Evolutionary conservation across 1,284 basidiomycete genomes (phyloP), one percentile per base, ranked within the genome.

Genomic region (Marasmius sp.): DNA sequence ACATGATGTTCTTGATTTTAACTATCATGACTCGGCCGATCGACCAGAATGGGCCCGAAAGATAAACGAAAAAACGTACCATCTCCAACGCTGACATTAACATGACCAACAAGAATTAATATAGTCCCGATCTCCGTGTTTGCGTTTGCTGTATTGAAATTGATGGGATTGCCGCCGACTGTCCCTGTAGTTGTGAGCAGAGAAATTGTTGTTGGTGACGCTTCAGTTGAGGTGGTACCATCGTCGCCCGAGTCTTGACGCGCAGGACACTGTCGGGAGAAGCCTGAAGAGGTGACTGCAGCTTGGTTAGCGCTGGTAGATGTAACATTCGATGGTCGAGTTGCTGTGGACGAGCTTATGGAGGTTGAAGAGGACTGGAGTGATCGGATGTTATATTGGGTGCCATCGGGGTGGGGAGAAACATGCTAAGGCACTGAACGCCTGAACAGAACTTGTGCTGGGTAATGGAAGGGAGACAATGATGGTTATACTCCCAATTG

Each of bases 51-150:
- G 27, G 18, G 50, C 45, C 20, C 12, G 54, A 22, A 8, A 14
- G 22, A 20, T 4, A 36, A 3, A 38, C 45, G 48, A 43, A 18
- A 3, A 51, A 8, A 60, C 66, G 11, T 39, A 67, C 66, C 61
- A 37, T 66, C 60, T 3, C 66, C 66, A 3, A 67, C 54, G 14
- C 62, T 64, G 16, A 67, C 64, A 38, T 67, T 65, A n/a, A 67
- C 64, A 57, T 67, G 61, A 33, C 66, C 66, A 5, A 66, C 64
- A 11, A 63, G 62, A 33, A 67, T 67, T 2, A 62, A 64, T 39
- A 67, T 67, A 52, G 65, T 65, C 36, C 66, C 66, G 36, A 67
- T 67, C 52, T 64, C 66, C 6, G 66, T 67, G 34, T 64, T 60
- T 9, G 66, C 60, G 34, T 59, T 67, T 0, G 64, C 66, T 16